A percentile compares a stretch with the other conserved stretches of the same genome.
phyloP scores from a whole-genome alignment of 495 filamentous ascomycete genomes.

The Neurospora pannonica region DNA sequence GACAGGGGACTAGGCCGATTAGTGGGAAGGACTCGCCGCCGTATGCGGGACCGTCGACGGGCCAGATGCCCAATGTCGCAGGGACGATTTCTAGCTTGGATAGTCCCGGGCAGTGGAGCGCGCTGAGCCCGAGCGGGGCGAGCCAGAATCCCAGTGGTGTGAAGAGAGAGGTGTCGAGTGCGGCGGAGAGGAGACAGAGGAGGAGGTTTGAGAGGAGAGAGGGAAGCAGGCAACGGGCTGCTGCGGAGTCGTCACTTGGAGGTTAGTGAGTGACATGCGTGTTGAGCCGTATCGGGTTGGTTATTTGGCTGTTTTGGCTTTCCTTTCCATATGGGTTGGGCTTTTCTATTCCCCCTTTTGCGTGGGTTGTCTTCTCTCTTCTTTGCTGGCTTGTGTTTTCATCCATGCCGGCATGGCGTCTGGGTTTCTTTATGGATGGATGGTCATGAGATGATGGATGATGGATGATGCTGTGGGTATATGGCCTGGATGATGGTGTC shows the following conservation, averaged over 20 bases:
- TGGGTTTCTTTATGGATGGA: not conserved
- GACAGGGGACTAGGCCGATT: constrained; percentile 7
- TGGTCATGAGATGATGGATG: not conserved
- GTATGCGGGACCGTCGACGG: constrained; percentile 39
- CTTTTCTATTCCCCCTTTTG: not conserved
- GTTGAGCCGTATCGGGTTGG: not conserved
- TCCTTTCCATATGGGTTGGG: not conserved
- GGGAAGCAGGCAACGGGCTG: constrained; percentile 17
- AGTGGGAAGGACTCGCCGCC: constrained; percentile 42
- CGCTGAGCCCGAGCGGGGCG: constrained; percentile 25
- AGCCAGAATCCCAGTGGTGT: constrained; percentile 6
- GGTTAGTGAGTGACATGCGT: not conserved
- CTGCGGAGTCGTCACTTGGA: constrained; percentile 9
- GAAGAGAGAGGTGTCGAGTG: constrained; percentile 2
- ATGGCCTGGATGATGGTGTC: not conserved
- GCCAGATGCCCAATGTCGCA: constrained; percentile 17
- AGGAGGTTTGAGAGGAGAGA: constrained; percentile 39
- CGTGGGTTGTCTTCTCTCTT: not conserved
- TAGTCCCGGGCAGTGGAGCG: constrained; percentile 22
- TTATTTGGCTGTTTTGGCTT: not conserved
- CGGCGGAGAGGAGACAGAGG: constrained; percentile 36
- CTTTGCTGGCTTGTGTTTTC: not conserved
- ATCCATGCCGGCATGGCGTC: not conserved
- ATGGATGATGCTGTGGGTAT: not conserved
- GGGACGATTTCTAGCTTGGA: constrained; percentile 34